Conservation (phyloP, 2,329 filamentous ascomycete genomes). For the Pseudopithomyces maydicus region DNA sequence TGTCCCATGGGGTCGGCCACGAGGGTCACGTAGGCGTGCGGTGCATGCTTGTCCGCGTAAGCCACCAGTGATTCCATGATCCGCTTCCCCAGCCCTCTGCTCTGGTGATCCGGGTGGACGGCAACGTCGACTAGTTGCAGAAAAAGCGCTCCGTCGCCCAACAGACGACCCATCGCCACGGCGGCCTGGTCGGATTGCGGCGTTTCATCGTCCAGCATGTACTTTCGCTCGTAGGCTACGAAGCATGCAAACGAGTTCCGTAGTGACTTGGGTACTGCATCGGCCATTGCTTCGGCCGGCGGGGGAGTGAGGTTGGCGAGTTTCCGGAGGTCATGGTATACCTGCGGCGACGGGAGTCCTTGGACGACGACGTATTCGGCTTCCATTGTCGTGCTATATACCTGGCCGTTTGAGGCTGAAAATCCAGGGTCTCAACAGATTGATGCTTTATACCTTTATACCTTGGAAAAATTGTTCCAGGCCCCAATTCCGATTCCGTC, state of each 20-base stretch:
- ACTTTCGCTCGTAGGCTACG: conserved; percentile 28
- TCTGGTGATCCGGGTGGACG: conserved; percentile 56
- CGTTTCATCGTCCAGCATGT: conserved; percentile 27
- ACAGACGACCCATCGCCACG: conserved; percentile 58
- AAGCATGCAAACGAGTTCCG: conserved; percentile 32
- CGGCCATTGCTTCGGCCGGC: conserved; percentile 23
- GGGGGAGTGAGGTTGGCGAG: conserved; percentile 37
- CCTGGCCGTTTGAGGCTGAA: neutral
- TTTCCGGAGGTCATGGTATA: conserved; percentile 38
- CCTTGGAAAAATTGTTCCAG: neutral
- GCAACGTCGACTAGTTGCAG: conserved; percentile 58
- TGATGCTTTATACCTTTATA: neutral
- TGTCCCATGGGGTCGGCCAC: conserved; percentile 54
- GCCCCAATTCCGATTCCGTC: conserved; percentile 2
- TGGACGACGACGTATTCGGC: conserved; percentile 31
- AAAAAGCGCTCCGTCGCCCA: conserved; percentile 59
- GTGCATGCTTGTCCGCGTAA: conserved; percentile 49
- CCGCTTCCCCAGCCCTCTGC: conserved; percentile 53
- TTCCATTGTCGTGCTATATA: conserved; percentile 9
- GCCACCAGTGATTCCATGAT: conserved; percentile 52
- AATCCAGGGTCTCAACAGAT: neutral
- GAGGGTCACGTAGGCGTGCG: conserved; percentile 52
- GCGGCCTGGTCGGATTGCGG: conserved; percentile 22
- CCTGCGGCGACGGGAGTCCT: conserved; percentile 32
- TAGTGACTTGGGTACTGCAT: conserved; percentile 32